A percentile compares a stretch with the other conserved stretches of the same genome.
These are phyloP conservation scores for Metschnikowia gruessii DNA, from an alignment of 805 yeast species.

Conservation along the genomic window DNA sequence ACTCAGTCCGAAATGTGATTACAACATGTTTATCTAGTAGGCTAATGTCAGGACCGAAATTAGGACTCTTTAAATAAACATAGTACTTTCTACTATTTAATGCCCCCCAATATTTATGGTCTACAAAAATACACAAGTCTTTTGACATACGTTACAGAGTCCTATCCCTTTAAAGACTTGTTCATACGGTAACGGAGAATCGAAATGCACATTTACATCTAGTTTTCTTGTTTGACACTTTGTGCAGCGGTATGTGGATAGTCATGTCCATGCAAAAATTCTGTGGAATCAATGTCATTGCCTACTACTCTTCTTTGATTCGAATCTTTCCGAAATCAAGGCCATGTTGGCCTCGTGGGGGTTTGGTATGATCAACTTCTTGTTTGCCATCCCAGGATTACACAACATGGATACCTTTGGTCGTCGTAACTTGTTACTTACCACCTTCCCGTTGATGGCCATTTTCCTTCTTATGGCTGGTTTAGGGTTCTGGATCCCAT, in stretches of 20 bases:
- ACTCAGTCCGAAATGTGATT: too few species aligned
- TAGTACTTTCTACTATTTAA: too few species aligned
- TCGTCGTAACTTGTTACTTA: slow-evolving; percentile 56
- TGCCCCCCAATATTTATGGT: too few species aligned
- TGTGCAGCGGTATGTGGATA: slow-evolving; percentile 79
- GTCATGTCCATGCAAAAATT: slow-evolving; percentile 90
- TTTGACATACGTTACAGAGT: too few species aligned
- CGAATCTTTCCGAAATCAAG: slow-evolving; percentile 59
- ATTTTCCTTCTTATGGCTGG: slow-evolving; percentile 59
- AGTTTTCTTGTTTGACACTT: too few species aligned
- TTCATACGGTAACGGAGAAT: too few species aligned
- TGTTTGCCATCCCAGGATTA: slow-evolving; percentile 81
- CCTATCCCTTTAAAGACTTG: too few species aligned
- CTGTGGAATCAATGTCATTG: slow-evolving; percentile 87
- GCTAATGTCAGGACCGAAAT: too few species aligned
- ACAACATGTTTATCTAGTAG: too few species aligned
- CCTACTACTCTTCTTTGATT: slow-evolving; percentile 73
- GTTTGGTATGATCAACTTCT: slow-evolving; percentile 75
- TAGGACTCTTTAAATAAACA: too few species aligned
- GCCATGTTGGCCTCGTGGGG: slow-evolving; percentile 84
- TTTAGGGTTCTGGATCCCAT: slow-evolving; percentile 68
- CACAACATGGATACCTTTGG: slow-evolving; percentile 77
- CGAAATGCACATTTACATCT: too few species aligned
- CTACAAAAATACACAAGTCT: too few species aligned
- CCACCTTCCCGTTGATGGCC: slow-evolving; percentile 65